Evolutionary conservation across 2,329 filamentous ascomycete species (phyloP).

Genomic region (Tolypocladium amazonense): DNA sequence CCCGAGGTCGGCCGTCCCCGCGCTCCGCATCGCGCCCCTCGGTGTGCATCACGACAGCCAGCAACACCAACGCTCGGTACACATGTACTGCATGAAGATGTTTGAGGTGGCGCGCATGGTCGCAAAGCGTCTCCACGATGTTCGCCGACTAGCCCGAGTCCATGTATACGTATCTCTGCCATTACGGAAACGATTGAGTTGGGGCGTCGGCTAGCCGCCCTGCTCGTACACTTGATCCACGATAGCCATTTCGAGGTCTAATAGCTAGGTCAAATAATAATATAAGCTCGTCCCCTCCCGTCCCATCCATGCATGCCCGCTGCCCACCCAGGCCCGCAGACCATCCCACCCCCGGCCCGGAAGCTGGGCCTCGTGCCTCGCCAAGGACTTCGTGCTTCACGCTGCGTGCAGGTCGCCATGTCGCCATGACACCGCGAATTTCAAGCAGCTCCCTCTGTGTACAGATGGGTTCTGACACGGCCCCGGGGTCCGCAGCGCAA

Average conservation of each 20-base stretch:
- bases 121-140: neutral
- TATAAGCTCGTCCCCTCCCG: neutral
- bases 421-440: neutral
- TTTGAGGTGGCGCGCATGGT: neutral
- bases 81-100: too few relatives aligned
- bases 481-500: neutral
- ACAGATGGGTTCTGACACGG: neutral
- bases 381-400: too few relatives aligned
- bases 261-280: slow-evolving; percentile 2
- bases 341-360: neutral
- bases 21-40: neutral
- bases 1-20: neutral
- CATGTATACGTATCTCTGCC: neutral
- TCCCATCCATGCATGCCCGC: neutral
- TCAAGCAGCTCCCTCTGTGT: neutral
- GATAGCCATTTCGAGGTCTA: slow-evolving; percentile 2
- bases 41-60: neutral
- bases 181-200: neutral
- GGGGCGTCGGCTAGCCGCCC: neutral
- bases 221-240: neutral
- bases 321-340: neutral
- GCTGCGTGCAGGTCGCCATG: neutral
- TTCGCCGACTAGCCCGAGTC: neutral
- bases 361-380: neutral
- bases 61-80: neutral